These are phyloP conservation scores for Aegilops sharonensis DNA, from an alignment of 176 grass and related monocot genomes.

Conservation along the genomic window DNA sequence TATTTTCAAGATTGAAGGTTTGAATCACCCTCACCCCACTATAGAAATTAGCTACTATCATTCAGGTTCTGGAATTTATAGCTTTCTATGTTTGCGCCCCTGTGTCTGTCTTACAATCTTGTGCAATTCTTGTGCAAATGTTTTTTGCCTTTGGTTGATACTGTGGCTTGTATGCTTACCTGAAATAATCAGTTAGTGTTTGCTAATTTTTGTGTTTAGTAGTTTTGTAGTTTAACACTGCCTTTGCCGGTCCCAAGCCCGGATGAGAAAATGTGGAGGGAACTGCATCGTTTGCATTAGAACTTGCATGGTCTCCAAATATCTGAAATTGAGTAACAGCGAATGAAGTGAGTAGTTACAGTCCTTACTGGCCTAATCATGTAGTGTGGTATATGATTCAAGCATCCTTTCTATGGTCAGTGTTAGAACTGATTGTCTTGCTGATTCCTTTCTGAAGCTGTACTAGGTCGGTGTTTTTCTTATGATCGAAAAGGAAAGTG, in stretches of 20 bases:
- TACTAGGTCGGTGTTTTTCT: background rate
- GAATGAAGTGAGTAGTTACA: background rate
- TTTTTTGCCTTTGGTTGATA: background rate
- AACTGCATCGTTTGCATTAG: background rate
- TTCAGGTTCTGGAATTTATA: background rate
- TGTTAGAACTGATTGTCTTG: no score
- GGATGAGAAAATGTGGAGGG: conserved; percentile 68
- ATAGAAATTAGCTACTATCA: no score
- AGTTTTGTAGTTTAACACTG: conserved; percentile 54
- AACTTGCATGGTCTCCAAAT: background rate
- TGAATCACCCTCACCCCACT: no score
- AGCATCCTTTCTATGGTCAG: background rate
- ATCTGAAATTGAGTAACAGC: background rate
- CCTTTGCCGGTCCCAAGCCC: conserved; percentile 65
- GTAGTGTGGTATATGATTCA: background rate
- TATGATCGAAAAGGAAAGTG: background rate
- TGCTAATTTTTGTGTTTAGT: background rate
- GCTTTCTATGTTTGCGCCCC: background rate
- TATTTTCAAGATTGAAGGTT: background rate
- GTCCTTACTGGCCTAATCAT: background rate
- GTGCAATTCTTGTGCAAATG: background rate
- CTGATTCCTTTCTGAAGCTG: no score
- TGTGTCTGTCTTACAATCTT: background rate
- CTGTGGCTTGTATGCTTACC: background rate
- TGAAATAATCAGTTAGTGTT: background rate